Base-by-base conservation (phyloP, 352 stramenopile species). In the Phytophthora chlamydospora region DNA sequence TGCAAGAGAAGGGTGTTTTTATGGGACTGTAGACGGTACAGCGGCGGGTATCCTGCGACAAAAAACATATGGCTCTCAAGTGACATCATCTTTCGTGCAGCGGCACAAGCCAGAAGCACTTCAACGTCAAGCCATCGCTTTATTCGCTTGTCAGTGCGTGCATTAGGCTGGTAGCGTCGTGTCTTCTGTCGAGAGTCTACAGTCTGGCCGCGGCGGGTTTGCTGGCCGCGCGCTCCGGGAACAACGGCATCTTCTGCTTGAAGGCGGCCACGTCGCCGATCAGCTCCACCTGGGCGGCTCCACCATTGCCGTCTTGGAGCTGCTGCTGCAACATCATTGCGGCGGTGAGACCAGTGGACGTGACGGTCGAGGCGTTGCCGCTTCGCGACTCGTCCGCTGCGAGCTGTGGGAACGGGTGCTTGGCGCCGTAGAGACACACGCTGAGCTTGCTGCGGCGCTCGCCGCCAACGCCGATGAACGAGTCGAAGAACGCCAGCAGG, bases 171-270 rank as follows among this genome's bases (percentile, higher is more conserved):
- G n/a, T 7, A 4, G 2, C 12, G 13, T 45, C 3, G 38, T 33
- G 29, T 46, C 21, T 49, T 33, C 16, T 38, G 7, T 45, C 10
- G 1, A 31, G 35, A 33, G 32, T 55, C 58, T 70, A 75, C 14
- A 72, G 39, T 53, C 41, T 59, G 13, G 56, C 51, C 12, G 45
- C 12, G 3, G 13, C 41, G 4, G 61, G 60, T 27, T 48, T 66
- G 38, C 8, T 61, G 38, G 60, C 62, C 5, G 60, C 48, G 39
- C 81, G 75, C 52, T 91, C 81, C 0, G 79, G 81, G 58, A 90
- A 92, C 6, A 92, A 62, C 27, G 75, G 71, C 79, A 90, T 90
- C 29, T 67, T 65, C 6, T 71, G 73, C 72, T 90, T 90, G 61
- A 92, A 92, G 11, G 63, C 55, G 19, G 67, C 56, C 0, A 88